Percentiles rank a stretch among this genome's conserved stretches.
phyloP scores from a whole-genome alignment of 2,329 filamentous ascomycete species.

The Lachnellula occidentalis region DNA sequence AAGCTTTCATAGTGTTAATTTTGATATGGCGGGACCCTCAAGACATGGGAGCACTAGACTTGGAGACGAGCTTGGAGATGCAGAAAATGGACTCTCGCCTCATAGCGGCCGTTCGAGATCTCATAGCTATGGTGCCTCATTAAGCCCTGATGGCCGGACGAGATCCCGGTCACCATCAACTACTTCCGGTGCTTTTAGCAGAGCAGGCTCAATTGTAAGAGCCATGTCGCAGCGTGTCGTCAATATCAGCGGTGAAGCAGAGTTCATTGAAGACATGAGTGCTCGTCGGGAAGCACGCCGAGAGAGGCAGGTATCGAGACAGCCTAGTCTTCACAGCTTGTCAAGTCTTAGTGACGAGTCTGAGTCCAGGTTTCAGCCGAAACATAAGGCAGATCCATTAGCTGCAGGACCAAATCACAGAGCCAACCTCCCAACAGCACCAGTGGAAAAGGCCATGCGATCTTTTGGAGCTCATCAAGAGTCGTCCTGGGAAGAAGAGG shows the following conservation, averaged over 20 bases:
- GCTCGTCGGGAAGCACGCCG: constrained; percentile 23
- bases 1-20: constrained; percentile 49
- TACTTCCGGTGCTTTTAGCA: constrained; percentile 57
- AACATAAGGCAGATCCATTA: constrained; percentile 28
- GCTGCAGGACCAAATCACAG: constrained; percentile 28
- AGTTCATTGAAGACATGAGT: constrained; percentile 64
- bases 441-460: constrained; percentile 29
- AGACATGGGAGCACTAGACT: constrained; percentile 41
- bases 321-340: constrained; percentile 6
- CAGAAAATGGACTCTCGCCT: constrained; percentile 50
- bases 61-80: constrained; percentile 53
- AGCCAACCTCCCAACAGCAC: constrained; percentile 20
- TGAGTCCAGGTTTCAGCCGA: constrained; percentile 19
- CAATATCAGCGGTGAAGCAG: constrained; percentile 90
- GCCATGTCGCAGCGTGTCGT: constrained; percentile 96
- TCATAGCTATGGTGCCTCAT: constrained; percentile 52
- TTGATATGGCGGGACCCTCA: constrained; percentile 35
- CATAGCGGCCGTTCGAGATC: constrained; percentile 40
- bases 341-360: constrained; percentile 23
- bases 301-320: constrained; percentile 3
- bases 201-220: constrained; percentile 70
- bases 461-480: constrained; percentile 20
- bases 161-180: constrained; percentile 56
- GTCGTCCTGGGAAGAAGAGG: constrained; percentile 12
- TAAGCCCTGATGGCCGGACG: constrained; percentile 43